Conservation (phyloP, 2,329 filamentous ascomycete species). For the Sporothrix schenckii region DNA sequence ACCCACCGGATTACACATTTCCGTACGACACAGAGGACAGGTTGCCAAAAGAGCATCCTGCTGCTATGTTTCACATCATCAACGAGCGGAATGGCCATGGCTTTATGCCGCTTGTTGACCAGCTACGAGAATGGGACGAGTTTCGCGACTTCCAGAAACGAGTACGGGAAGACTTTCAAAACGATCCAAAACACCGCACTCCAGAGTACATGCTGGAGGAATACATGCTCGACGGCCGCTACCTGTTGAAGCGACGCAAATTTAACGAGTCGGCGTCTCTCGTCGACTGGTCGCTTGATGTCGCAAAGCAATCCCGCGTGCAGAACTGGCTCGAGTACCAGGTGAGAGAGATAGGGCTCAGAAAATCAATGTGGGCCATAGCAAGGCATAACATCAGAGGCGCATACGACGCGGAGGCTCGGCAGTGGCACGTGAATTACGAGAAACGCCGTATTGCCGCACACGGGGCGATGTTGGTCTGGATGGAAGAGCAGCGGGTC, state of each 20-base stretch:
- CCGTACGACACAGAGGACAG: not conserved
- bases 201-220: not conserved
- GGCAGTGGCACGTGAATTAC: not conserved
- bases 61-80: not conserved
- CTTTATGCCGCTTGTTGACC: not conserved
- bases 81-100: not conserved
- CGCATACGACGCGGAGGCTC: not conserved
- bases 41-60: not conserved
- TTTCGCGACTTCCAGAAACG: not conserved
- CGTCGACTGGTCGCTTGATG: not conserved
- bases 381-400: not conserved
- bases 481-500: not conserved
- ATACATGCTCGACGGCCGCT: not conserved
- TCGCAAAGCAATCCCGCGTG: not conserved
- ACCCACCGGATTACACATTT: not conserved
- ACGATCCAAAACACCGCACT: not conserved
- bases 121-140: not conserved
- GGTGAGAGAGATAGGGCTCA: not conserved
- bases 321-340: not conserved
- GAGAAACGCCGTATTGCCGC: not conserved
- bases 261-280: not conserved
- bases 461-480: not conserved
- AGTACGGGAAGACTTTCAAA: not conserved
- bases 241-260: not conserved
- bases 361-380: not conserved